phyloP scores from a whole-genome alignment of 1,139 yeast species.

The Yamadazyma dendronema region DNA sequence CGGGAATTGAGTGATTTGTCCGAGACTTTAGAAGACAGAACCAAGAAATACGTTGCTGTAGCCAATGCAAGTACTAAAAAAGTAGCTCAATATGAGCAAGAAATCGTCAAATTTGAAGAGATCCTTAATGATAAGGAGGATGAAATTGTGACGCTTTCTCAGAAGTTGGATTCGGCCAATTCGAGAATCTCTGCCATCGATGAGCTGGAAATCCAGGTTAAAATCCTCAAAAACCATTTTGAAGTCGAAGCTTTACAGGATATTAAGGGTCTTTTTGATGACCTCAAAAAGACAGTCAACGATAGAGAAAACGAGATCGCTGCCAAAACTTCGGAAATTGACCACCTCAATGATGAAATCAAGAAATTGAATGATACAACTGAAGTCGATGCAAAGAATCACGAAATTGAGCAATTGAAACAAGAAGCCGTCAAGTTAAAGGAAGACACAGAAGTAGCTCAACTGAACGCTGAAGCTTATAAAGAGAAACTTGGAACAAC shows the following conservation, averaged over 20 bases:
- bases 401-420: conserved; percentile 1
- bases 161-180: background rate
- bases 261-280: conserved; percentile 1
- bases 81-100: conserved; percentile 10
- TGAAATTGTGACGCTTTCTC: conserved; percentile 1
- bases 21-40: conserved; percentile 9
- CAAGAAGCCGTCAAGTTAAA: background rate
- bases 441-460: background rate
- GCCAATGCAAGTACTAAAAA: conserved; percentile 12
- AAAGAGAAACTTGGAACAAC: conserved; percentile 4
- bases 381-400: background rate
- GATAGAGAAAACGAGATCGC: background rate
- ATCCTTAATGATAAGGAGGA: conserved; percentile 4
- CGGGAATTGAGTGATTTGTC: conserved; percentile 9
- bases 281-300: conserved; percentile 1
- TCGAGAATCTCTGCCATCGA: too few species aligned
- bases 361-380: background rate
- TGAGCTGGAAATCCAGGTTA: too few species aligned
- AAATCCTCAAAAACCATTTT: conserved; percentile 1
- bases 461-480: conserved; percentile 3
- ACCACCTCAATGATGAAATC: background rate
- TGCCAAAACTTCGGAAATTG: background rate
- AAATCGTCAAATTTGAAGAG: conserved; percentile 2
- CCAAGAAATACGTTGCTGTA: conserved; percentile 5
- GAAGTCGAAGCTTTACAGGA: conserved; percentile 5